Conservation (phyloP, 805 yeast genomes). For the Candida khao-thaluensis region DNA sequence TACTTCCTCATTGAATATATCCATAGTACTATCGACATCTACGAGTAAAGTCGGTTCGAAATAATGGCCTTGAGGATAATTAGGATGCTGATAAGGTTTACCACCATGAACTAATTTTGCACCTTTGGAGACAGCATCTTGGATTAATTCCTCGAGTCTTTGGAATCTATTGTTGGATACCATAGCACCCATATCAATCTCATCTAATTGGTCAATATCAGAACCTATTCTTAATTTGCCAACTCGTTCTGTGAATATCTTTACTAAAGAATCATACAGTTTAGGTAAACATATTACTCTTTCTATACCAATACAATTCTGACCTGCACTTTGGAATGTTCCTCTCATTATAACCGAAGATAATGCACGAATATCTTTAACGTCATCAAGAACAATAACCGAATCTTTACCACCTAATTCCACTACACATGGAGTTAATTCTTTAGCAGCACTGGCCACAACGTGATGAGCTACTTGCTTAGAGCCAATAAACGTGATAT, state of each 20-base stretch:
- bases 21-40: slow-evolving; percentile 74
- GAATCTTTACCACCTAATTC: slow-evolving; percentile 98
- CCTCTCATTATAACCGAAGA: slow-evolving; percentile 86
- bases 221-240: slow-evolving; percentile 74
- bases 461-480: slow-evolving; percentile 90
- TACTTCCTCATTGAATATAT: slow-evolving; percentile 83
- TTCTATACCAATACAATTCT: slow-evolving; percentile 97
- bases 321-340: slow-evolving; percentile 95
- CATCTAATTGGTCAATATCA: slow-evolving; percentile 86
- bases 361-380: slow-evolving; percentile 52
- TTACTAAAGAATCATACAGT: slow-evolving; percentile 62
- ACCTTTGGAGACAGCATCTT: slow-evolving; percentile 76
- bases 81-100: slow-evolving; percentile 76
- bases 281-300: slow-evolving; percentile 79
- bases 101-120: slow-evolving; percentile 85
- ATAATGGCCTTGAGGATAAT: slow-evolving; percentile 93
- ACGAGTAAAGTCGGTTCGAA: slow-evolving; percentile 86
- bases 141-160: slow-evolving; percentile 61
- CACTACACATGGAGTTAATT: slow-evolving; percentile 92
- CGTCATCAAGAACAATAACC: slow-evolving; percentile 81
- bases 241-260: slow-evolving; percentile 57
- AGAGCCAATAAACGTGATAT: slow-evolving; percentile 95
- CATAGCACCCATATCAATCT: slow-evolving; percentile 95
- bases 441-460: slow-evolving; percentile 74
- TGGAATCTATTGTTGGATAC: slow-evolving; percentile 76